phyloP scores from a whole-genome alignment of 2,329 filamentous ascomycete genomes.

The Colletotrichum coccodes region DNA sequence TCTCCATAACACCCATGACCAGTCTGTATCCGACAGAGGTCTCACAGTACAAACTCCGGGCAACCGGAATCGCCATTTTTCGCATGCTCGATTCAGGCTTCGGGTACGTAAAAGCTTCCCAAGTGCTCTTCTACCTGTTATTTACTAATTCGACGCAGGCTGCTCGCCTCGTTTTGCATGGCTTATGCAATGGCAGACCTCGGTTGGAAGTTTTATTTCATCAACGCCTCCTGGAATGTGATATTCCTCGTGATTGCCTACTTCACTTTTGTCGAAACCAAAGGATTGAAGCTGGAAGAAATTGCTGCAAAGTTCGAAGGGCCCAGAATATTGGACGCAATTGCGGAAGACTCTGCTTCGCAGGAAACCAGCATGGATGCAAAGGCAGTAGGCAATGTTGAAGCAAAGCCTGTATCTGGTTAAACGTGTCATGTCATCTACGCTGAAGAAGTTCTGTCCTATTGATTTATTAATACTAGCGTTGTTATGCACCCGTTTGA shows the following conservation, averaged over 20 bases:
- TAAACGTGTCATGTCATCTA: too few species aligned
- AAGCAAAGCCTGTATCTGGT: too few species aligned
- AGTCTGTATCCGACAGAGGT: constrained; percentile 46
- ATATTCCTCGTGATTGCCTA: constrained; percentile 39
- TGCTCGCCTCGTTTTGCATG: constrained; percentile 41
- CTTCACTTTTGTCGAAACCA: constrained; percentile 42
- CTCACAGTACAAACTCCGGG: constrained; percentile 43
- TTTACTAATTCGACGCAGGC: constrained; percentile 26
- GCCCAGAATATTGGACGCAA: too few species aligned
- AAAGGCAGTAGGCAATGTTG: too few species aligned
- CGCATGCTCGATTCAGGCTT: constrained; percentile 40
- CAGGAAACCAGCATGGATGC: too few species aligned
- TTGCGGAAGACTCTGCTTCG: too few species aligned
- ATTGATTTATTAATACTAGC: too few species aligned
- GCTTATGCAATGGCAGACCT: constrained; percentile 41
- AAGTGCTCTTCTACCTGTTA: not conserved
- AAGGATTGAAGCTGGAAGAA: constrained; percentile 41
- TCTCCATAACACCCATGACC: constrained; percentile 46
- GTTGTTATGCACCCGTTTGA: too few species aligned
- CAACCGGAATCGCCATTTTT: constrained; percentile 43
- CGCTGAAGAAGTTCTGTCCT: too few species aligned
- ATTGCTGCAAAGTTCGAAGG: constrained; percentile 41
- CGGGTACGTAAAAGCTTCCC: constrained; percentile 38
- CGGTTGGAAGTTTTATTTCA: constrained; percentile 44
- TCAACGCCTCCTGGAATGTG: constrained; percentile 42